Conservation (phyloP, 202 grass and related monocot genomes). For the Cymbopogon flexuosus region DNA sequence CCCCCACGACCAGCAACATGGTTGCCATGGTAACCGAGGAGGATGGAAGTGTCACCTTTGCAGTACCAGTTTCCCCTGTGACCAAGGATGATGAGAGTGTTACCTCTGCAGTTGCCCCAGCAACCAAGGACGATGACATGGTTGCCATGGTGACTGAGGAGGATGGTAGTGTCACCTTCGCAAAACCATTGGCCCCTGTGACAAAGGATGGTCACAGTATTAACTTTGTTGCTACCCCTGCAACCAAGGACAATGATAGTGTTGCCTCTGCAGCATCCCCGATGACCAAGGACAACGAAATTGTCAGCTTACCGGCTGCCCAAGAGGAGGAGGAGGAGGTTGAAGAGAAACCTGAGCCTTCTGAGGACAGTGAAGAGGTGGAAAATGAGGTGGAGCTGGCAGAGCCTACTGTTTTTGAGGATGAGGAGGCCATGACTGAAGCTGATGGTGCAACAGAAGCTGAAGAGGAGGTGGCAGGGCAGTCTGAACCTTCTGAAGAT, state of each 20-base stretch:
- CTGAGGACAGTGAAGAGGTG: not conserved
- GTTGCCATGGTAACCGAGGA: conserved; percentile 17
- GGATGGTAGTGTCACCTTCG: not conserved
- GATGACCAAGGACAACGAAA: not conserved
- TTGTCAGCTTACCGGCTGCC: not conserved
- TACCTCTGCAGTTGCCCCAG: not conserved
- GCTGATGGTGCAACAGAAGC: not conserved
- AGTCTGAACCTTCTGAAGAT: not conserved
- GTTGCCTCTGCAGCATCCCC: not conserved
- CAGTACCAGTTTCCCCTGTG: not conserved
- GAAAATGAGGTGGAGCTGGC: not conserved
- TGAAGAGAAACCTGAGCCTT: conserved; percentile 3
- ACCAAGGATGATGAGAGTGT: not conserved
- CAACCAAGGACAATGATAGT: not conserved
- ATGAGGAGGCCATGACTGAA: not conserved
- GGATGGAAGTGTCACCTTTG: not conserved
- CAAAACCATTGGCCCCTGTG: not conserved
- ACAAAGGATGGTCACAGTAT: not conserved
- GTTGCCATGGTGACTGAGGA: not conserved
- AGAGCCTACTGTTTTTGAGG: not conserved
- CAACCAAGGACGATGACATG: not conserved
- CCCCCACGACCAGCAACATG: not conserved
- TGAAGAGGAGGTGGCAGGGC: not conserved
- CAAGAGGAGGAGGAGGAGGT: not conserved
- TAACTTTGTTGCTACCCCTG: not conserved